phyloP scores from a whole-genome alignment of 768 basidiomycete species.

The Rhodotorula babjevae region DNA sequence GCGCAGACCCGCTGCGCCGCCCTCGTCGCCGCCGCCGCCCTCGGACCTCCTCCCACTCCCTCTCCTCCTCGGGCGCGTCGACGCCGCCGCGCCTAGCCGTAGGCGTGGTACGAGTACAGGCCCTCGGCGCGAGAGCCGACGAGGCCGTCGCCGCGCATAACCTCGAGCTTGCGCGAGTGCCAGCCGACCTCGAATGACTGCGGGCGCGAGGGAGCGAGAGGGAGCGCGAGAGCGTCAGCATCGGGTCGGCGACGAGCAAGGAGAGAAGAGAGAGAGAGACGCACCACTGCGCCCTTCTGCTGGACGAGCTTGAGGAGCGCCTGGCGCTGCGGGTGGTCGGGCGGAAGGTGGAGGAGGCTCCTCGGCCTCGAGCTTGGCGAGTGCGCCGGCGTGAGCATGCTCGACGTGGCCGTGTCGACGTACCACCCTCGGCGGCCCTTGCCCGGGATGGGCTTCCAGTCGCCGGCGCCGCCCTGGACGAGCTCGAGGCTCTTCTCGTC shows the following conservation, averaged over 20 bases:
- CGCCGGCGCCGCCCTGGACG: constrained; percentile 70
- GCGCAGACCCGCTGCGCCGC: neutral
- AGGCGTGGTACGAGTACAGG: constrained; percentile 57
- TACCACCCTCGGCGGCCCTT: constrained; percentile 90
- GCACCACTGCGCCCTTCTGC: constrained; percentile 29
- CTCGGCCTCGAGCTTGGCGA: constrained; percentile 23
- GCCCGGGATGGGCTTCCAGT: constrained; percentile 84
- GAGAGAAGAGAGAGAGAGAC: neutral
- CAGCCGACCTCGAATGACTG: constrained; percentile 89
- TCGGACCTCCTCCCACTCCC: no score
- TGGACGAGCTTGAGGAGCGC: constrained; percentile 66
- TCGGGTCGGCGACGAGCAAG: no score
- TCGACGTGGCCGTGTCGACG: constrained; percentile 51
- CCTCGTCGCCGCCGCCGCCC: no score
- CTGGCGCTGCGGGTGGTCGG: constrained; percentile 62
- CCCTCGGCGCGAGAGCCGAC: constrained; percentile 80
- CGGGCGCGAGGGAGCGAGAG: constrained; percentile 72
- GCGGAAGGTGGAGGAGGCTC: constrained; percentile 52
- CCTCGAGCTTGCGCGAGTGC: constrained; percentile 97
- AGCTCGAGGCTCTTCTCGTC: constrained; percentile 64
- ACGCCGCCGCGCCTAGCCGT: neutral
- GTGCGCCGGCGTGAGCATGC: constrained; percentile 5
- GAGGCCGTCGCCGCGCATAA: constrained; percentile 84
- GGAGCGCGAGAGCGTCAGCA: neutral
- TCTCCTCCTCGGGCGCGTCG: neutral